phyloP scores from a whole-genome alignment of 2,329 filamentous ascomycete genomes.

The Xylaria sp. region DNA sequence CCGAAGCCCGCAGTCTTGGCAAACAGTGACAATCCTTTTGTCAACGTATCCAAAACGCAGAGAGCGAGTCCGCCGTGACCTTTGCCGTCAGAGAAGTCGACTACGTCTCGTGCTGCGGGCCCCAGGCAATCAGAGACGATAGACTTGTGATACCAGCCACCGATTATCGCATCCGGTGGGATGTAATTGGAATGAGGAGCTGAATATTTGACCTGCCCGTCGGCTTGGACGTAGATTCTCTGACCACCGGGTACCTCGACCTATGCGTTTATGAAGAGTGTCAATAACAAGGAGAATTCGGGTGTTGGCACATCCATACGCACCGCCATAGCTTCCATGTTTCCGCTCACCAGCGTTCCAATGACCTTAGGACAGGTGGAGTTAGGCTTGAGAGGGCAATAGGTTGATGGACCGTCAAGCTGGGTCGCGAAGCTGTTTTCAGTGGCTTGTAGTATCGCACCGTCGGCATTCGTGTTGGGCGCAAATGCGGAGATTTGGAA shows the following conservation, averaged over 20 bases:
- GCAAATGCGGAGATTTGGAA: slow-evolving; percentile 46
- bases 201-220: slow-evolving; percentile 67
- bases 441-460: slow-evolving; percentile 42
- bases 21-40: slow-evolving; percentile 46
- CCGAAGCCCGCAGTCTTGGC: slow-evolving; percentile 46
- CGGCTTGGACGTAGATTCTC: slow-evolving; percentile 65
- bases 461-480: slow-evolving; percentile 42
- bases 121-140: slow-evolving; percentile 44
- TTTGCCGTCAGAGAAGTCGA: slow-evolving; percentile 49
- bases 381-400: slow-evolving; percentile 39
- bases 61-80: slow-evolving; percentile 45
- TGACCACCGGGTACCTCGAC: slow-evolving; percentile 73
- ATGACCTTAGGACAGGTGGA: slow-evolving; percentile 41
- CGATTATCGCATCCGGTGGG: slow-evolving; percentile 61
- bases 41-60: slow-evolving; percentile 42
- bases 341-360: slow-evolving; percentile 44
- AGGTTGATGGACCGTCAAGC: slow-evolving; percentile 43
- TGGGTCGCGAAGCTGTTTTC: slow-evolving; percentile 43
- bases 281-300: neutral
- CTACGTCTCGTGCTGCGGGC: slow-evolving; percentile 34
- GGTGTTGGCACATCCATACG: slow-evolving; percentile 9
- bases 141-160: slow-evolving; percentile 58
- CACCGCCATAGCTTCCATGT: slow-evolving; percentile 45
- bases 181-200: slow-evolving; percentile 63
- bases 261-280: slow-evolving; percentile 37